These are phyloP conservation scores for Phytophthora pinifolia DNA, from an alignment of 352 stramenopile genomes.

Conservation along the genomic window DNA sequence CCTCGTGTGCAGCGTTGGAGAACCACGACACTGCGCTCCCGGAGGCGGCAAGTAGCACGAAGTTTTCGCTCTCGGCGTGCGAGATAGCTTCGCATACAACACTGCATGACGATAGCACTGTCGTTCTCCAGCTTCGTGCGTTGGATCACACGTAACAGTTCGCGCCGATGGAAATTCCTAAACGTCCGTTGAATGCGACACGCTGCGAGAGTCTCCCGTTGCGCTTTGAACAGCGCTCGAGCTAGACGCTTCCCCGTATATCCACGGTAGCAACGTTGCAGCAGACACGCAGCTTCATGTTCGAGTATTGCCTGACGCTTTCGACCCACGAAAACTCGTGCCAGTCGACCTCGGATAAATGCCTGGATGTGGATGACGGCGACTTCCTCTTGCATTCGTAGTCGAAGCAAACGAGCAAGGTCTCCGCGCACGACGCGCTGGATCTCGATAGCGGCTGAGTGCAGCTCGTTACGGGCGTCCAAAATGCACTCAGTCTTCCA, in stretches of 20 bases:
- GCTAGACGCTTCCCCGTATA: conserved; percentile 74
- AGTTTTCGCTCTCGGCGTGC: conserved; percentile 48
- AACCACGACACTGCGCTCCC: conserved; percentile 30
- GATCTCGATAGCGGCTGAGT: conserved; percentile 68
- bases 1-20: conserved; percentile 60
- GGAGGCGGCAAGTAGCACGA: conserved; percentile 15
- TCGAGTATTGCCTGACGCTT: conserved; percentile 45
- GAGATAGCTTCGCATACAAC: conserved; percentile 46
- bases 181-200: conserved; percentile 70
- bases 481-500: conserved; percentile 56
- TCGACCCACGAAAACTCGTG: conserved; percentile 18
- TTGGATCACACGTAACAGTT: conserved; percentile 63
- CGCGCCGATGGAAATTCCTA: conserved; percentile 56
- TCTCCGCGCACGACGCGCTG: conserved; percentile 62
- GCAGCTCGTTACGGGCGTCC: conserved; percentile 58
- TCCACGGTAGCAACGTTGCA: conserved; percentile 80
- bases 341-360: conserved; percentile 52
- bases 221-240: conserved; percentile 60
- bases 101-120: conserved; percentile 55
- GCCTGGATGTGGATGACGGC: conserved; percentile 52
- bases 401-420: conserved; percentile 33
- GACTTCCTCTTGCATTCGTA: conserved; percentile 22
- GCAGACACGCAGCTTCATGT: conserved; percentile 40
- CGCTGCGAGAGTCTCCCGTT: conserved; percentile 58
- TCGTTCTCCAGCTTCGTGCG: conserved; percentile 63